phyloP scores from a whole-genome alignment of 2,329 filamentous ascomycete species.

The Seiridium unicorne region DNA sequence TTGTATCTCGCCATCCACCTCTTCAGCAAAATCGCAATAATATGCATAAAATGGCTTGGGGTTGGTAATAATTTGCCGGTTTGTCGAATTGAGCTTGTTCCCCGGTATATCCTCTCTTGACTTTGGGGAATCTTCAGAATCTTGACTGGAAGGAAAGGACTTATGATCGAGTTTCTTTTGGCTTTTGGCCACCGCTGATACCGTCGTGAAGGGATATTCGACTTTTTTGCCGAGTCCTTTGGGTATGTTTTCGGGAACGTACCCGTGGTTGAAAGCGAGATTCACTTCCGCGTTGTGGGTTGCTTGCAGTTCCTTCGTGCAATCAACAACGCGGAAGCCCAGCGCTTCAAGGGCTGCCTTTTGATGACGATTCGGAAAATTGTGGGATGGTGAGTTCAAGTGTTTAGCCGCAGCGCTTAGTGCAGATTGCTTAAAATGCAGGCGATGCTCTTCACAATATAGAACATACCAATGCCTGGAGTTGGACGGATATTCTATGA shows the following conservation, averaged over 20 bases:
- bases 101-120: no score
- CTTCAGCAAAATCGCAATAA: slow-evolving; percentile 25
- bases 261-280: slow-evolving; percentile 26
- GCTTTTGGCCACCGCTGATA: neutral
- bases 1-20: slow-evolving; percentile 9
- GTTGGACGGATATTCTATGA: slow-evolving; percentile 24
- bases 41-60: slow-evolving; percentile 33
- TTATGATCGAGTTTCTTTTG: no score
- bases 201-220: neutral
- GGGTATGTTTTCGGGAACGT: slow-evolving; percentile 24
- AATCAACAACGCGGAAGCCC: slow-evolving; percentile 32
- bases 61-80: slow-evolving; percentile 14
- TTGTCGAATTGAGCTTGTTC: neutral
- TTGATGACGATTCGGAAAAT: slow-evolving; percentile 25
- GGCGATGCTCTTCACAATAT: slow-evolving; percentile 35
- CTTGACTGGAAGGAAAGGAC: no score
- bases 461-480: slow-evolving; percentile 34
- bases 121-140: neutral
- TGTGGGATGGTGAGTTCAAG: slow-evolving; percentile 28
- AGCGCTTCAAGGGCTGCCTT: slow-evolving; percentile 27
- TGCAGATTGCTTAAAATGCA: slow-evolving; percentile 33
- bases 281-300: slow-evolving; percentile 32
- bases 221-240: neutral
- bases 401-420: slow-evolving; percentile 37
- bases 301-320: slow-evolving; percentile 23